Percentiles rank a stretch among this genome's conserved stretches.
These are phyloP conservation scores for Gossypium davidsonii DNA, from an alignment of 441 rosid species.

Conservation along the genomic window DNA sequence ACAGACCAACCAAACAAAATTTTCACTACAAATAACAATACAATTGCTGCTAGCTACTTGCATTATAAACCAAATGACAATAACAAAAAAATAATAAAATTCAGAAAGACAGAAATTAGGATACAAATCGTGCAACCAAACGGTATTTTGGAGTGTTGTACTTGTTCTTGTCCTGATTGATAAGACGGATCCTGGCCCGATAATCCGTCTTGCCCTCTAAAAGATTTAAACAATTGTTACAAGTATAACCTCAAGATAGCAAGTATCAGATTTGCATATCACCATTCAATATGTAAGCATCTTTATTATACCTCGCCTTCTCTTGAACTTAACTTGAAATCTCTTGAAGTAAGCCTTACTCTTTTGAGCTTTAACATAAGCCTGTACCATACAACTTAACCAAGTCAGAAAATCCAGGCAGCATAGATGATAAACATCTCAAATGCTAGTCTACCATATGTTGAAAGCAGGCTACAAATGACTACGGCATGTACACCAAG, in stretches of 20 bases:
- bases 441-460: background rate
- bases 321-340: conserved; percentile 49
- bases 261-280: background rate
- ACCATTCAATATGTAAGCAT: background rate
- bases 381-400: conserved; percentile 21
- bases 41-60: background rate
- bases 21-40: background rate
- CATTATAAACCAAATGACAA: background rate
- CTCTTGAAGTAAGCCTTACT: conserved; percentile 57
- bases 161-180: conserved; percentile 50
- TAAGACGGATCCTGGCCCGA: conserved; percentile 56
- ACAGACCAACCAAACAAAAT: background rate
- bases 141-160: conserved; percentile 36
- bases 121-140: conserved; percentile 63
- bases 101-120: conserved; percentile 14
- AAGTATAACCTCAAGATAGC: background rate
- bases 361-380: conserved; percentile 50
- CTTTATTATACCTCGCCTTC: background rate
- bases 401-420: background rate
- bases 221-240: background rate
- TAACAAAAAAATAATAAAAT: no score
- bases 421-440: background rate
- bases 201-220: conserved; percentile 65
- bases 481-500: background rate
- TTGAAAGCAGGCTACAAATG: background rate